A percentile compares a stretch with the other conserved stretches of the same genome.
These are phyloP conservation scores for Amoebophrya sp. DNA, from an alignment of 169 alveolate genomes.

Conservation along the genomic window DNA sequence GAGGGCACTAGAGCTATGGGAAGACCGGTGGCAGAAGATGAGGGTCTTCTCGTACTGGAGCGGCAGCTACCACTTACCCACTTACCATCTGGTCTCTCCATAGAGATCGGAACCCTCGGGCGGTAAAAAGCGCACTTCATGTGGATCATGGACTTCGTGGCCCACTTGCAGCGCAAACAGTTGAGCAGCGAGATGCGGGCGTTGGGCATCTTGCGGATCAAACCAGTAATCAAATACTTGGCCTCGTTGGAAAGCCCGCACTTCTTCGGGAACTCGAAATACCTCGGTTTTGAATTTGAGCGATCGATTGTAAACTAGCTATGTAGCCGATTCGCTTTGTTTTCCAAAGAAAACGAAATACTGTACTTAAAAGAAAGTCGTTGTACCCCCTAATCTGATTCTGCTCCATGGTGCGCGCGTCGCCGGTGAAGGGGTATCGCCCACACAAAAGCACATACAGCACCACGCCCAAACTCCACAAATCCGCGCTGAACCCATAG, in stretches of 20 bases:
- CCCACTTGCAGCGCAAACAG: background rate
- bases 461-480: constrained; percentile 87
- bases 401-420: background rate
- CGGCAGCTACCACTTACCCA: no score
- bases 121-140: background rate
- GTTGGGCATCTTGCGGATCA: constrained; percentile 3
- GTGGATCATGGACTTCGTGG: background rate
- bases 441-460: constrained; percentile 52
- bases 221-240: constrained; percentile 3
- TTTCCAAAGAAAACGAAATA: no score
- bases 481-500: constrained; percentile 74
- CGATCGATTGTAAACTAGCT: no score
- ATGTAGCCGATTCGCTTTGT: no score
- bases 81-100: no score
- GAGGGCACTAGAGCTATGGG: no score
- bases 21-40: no score
- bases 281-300: no score
- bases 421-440: constrained; percentile 18
- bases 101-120: no score
- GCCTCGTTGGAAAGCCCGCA: background rate
- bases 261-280: constrained; percentile 10
- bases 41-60: no score
- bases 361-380: no score
- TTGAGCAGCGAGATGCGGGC: constrained; percentile 11
- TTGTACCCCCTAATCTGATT: background rate